Percentiles rank a stretch among this genome's conserved stretches.
Conservation (phyloP, 768 basidiomycete species). For the Rhodotorula taiwanensis region DNA sequence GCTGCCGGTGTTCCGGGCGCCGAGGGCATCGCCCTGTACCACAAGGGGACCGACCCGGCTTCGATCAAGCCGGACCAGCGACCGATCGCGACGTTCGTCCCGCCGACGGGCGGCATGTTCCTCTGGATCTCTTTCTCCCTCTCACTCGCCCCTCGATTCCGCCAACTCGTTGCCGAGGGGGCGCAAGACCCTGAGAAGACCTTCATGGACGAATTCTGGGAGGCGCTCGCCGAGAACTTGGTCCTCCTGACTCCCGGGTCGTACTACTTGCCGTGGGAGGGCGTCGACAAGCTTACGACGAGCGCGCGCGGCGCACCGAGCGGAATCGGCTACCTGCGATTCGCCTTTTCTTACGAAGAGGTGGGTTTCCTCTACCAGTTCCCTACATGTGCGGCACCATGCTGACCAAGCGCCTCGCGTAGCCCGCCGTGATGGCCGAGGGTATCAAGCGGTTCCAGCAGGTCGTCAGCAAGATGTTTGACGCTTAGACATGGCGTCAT, state of each 20-base stretch:
- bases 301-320: not conserved
- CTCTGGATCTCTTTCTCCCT: conserved; percentile 44
- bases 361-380: not conserved
- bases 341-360: not conserved
- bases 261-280: conserved; percentile 16
- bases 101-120: conserved; percentile 62
- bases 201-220: conserved; percentile 21
- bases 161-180: not conserved
- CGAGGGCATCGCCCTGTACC: conserved; percentile 11
- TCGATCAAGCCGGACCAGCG: conserved; percentile 23
- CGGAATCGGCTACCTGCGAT: conserved; percentile 5
- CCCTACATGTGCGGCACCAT: not conserved
- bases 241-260: conserved; percentile 15
- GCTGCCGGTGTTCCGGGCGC: not conserved
- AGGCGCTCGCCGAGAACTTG: conserved; percentile 9
- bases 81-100: conserved; percentile 59
- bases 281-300: not conserved
- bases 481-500: not conserved
- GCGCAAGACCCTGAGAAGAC: conserved; percentile 6
- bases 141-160: not conserved
- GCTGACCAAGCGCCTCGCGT: not conserved
- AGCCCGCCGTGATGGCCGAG: not conserved
- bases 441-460: conserved; percentile 2
- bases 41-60: not conserved
- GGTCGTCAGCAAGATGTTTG: conserved; percentile 1